phyloP scores from a whole-genome alignment of 1,284 basidiomycete species.

The Meripilus lineatus region DNA sequence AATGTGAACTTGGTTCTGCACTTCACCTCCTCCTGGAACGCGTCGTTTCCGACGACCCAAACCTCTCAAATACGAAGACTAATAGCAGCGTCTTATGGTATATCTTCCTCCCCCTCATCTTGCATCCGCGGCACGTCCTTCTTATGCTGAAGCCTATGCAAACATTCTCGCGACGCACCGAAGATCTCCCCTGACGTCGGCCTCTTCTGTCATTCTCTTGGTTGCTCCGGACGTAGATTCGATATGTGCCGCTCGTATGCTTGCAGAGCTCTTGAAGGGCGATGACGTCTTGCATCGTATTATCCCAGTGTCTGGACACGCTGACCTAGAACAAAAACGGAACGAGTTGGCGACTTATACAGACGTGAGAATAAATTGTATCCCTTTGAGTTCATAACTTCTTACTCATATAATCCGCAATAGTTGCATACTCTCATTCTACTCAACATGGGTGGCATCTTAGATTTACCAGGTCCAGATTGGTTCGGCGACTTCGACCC shows the following conservation, averaged over 20 bases:
- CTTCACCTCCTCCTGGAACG: no score
- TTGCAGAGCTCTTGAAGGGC: slow-evolving; percentile 86
- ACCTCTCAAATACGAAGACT: no score
- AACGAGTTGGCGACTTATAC: slow-evolving; percentile 64
- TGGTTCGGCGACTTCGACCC: slow-evolving; percentile 72
- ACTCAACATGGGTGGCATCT: slow-evolving; percentile 88
- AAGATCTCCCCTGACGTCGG: slow-evolving; percentile 70
- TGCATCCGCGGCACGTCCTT: slow-evolving; percentile 48
- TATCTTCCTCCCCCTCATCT: slow-evolving; percentile 66
- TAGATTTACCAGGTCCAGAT: slow-evolving; percentile 70
- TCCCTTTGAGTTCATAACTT: background rate
- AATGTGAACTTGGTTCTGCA: no score
- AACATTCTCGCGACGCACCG: slow-evolving; percentile 71
- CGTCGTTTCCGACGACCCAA: no score
- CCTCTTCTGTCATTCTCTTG: slow-evolving; percentile 79
- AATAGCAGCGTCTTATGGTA: no score
- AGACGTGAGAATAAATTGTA: slow-evolving; percentile 50
- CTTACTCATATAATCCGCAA: background rate
- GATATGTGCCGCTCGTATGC: slow-evolving; percentile 84
- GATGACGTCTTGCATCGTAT: slow-evolving; percentile 92
- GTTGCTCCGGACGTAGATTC: slow-evolving; percentile 90
- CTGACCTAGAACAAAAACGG: slow-evolving; percentile 62
- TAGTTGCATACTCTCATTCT: slow-evolving; percentile 93
- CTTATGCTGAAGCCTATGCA: slow-evolving; percentile 80
- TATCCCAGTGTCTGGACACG: slow-evolving; percentile 88